Evolutionary conservation across 345 rosid species (phyloP), one percentile per base, ranked within the genome.

Genomic region (Populus ilicifolia): DNA sequence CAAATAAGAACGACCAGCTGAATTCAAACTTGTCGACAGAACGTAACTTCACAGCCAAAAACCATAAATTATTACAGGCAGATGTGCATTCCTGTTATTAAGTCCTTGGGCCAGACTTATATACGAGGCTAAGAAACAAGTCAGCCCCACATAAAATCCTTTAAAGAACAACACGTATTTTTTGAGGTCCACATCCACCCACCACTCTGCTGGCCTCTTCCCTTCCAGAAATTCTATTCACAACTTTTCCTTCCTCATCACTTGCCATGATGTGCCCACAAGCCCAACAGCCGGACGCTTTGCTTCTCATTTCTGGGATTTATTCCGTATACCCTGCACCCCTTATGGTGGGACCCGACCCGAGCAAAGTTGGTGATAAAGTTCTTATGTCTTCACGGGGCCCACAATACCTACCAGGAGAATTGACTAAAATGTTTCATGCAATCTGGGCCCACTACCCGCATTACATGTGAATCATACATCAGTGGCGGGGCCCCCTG

Each of bases 41-140:
- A 61, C 77, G 84, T 75, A 83, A 61, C 73, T 80, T 75, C 69
- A 67, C 73, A 70, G 77, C 75, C 80, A 83, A 38, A 76, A 16
- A 62, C 29, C 75, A 67, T 41, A 11, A 41, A 70, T 69, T n/a
- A 71, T 70, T 62, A 70, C 8, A 35, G 80, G 61, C 71, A 63
- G 84, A 70, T 46, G 14, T 63, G 78, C 76, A 74, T 77, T 72
- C 56, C 75, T 46, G 84, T 16, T 6, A 27, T 36, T 67, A 0
- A 13, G 8, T 7, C 43, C 16, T 14, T 62, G 11, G 78, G 80
- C 85, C 79, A 8, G 63, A 36, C 36, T 50, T 10, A 27, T 39
- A 63, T 17, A 27, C 36, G 39, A 83, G 86, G 81, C 73, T 38
- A 3, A 71, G 46, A 63, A 12, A 50, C 6, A 69, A 41, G 13